Evolutionary conservation across 768 basidiomycete genomes (phyloP).

Genomic region (Russula lepida): DNA sequence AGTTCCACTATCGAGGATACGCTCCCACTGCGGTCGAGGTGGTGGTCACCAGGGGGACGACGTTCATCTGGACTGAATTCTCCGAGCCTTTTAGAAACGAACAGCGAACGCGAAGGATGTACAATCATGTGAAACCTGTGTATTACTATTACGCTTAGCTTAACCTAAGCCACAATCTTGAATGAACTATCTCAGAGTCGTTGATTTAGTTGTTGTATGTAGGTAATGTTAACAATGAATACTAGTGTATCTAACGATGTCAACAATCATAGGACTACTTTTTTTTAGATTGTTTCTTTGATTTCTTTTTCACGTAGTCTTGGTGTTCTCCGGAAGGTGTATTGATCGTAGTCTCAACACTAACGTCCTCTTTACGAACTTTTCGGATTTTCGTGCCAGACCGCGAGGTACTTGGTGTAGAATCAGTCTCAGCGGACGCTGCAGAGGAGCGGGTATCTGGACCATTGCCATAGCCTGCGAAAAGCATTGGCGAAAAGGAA

Average conservation of each 20-base stretch:
- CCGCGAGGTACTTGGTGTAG: not conserved
- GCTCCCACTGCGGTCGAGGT: conserved; percentile 25
- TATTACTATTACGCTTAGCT: conserved; percentile 4
- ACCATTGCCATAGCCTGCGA: conserved; percentile 29
- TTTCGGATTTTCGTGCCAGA: not conserved
- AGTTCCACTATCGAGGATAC: conserved; percentile 28
- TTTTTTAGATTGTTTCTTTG: conserved; percentile 14
- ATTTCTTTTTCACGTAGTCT: not conserved
- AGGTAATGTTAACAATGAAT: not conserved
- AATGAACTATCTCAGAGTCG: conserved; percentile 23
- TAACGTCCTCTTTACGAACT: not conserved
- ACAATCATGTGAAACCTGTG: conserved; percentile 48
- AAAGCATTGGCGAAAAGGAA: not conserved
- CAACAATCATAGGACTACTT: not conserved
- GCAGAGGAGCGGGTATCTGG: not conserved
- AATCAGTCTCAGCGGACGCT: not conserved
- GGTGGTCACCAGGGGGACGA: conserved; percentile 52
- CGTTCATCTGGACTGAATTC: conserved; percentile 43
- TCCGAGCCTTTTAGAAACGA: conserved; percentile 35
- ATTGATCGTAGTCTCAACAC: not conserved
- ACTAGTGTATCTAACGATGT: not conserved
- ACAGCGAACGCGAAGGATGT: conserved; percentile 50
- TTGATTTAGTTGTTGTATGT: conserved; percentile 25
- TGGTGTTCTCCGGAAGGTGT: conserved; percentile 12
- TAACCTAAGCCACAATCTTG: not conserved